Conservation (phyloP, 129 eudicot species). For the Rutidosis leptorrhynchoides region DNA sequence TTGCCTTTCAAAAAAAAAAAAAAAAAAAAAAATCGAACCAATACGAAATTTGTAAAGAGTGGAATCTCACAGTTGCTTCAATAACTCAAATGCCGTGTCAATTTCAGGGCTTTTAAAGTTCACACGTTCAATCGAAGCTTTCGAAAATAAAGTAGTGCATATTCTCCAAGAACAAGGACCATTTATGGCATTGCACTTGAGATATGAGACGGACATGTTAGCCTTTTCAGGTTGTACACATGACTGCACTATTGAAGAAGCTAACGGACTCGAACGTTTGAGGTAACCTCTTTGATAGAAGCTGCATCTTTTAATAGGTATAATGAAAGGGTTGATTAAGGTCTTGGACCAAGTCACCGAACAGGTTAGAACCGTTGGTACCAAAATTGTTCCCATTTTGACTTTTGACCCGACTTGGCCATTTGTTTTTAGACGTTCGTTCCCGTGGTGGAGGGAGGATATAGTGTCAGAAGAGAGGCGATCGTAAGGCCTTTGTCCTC, state of each 20-base stretch:
- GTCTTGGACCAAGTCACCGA: neutral
- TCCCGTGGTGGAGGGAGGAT: conserved; percentile 99
- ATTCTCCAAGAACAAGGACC: conserved; percentile 70
- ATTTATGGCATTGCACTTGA: conserved; percentile 76
- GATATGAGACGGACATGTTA: conserved; percentile 99
- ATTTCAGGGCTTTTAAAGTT: conserved; percentile 86
- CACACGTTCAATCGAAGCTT: conserved; percentile 77
- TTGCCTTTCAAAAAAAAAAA: too few species aligned
- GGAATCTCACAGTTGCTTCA: conserved; percentile 79
- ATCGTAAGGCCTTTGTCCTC: conserved; percentile 91
- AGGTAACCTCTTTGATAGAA: conserved; percentile 44
- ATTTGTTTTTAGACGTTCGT: conserved; percentile 59
- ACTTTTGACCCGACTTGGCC: neutral
- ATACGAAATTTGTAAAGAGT: conserved; percentile 84
- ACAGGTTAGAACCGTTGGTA: neutral
- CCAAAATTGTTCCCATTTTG: neutral
- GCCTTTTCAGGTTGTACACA: conserved; percentile 98
- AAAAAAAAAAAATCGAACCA: too few species aligned
- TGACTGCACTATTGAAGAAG: conserved; percentile 86
- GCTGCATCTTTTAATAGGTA: neutral
- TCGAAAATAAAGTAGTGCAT: conserved; percentile 61
- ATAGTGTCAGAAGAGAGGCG: conserved; percentile 82
- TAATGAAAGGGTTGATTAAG: conserved; percentile 3
- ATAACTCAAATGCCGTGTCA: conserved; percentile 89
- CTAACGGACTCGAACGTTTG: conserved; percentile 73